phyloP scores from a whole-genome alignment of 768 basidiomycete genomes.

The Russula olivacea region DNA sequence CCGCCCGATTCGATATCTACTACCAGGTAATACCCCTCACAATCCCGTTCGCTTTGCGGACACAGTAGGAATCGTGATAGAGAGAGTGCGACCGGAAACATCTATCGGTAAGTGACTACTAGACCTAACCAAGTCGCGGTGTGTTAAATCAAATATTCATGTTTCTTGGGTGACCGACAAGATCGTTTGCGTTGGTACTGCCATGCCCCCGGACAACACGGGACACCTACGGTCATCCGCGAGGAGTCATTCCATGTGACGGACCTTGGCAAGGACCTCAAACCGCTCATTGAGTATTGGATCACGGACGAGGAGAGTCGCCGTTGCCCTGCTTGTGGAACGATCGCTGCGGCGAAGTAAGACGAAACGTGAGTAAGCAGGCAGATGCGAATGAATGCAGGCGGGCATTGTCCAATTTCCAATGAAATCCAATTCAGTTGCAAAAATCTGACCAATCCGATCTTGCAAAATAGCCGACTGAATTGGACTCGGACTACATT shows the following conservation, averaged over 20 bases:
- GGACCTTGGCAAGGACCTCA: conserved; percentile 89
- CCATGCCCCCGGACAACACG: conserved; percentile 58
- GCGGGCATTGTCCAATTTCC: too few species aligned
- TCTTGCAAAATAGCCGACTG: too few species aligned
- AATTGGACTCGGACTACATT: too few species aligned
- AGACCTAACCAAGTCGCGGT: too few species aligned
- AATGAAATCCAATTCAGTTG: too few species aligned
- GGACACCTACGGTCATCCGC: conserved; percentile 64
- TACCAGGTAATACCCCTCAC: conserved; percentile 87
- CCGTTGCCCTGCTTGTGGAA: conserved; percentile 67
- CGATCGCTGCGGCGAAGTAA: conserved; percentile 52
- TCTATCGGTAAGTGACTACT: conserved; percentile 56
- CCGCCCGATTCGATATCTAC: too few species aligned
- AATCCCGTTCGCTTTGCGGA: conserved; percentile 88
- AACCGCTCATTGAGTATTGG: conserved; percentile 86
- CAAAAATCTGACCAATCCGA: too few species aligned
- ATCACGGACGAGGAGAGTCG: conserved; percentile 58
- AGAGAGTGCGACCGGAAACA: conserved; percentile 70
- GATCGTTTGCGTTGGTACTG: conserved; percentile 95
- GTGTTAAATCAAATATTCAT: too few species aligned
- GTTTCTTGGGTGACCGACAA: conserved; percentile 29
- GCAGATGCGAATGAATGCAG: not conserved
- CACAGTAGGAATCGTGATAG: conserved; percentile 88
- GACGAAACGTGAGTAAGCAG: too few species aligned
- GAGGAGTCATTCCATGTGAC: conserved; percentile 84